Percentiles rank a stretch among this genome's conserved stretches.
These are phyloP conservation scores for Phyllosticta ampelicida DNA, from an alignment of 2,329 filamentous ascomycete genomes.

Conservation along the genomic window DNA sequence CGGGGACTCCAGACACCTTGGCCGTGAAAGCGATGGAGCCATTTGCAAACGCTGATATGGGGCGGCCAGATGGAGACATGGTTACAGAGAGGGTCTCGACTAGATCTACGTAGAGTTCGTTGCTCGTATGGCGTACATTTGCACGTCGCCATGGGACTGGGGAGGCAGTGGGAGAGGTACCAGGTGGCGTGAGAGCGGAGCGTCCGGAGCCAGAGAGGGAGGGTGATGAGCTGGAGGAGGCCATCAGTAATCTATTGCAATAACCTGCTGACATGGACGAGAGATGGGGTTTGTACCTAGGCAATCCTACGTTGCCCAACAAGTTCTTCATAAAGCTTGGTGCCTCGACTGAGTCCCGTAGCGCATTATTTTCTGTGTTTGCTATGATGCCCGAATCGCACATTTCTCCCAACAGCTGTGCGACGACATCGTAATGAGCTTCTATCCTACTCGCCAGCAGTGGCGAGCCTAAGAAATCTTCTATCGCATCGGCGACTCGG, in stretches of 20 bases:
- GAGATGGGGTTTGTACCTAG: slow-evolving; percentile 43
- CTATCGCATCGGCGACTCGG: slow-evolving; percentile 80
- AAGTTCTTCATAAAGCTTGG: slow-evolving; percentile 84
- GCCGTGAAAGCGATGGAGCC: slow-evolving; percentile 91
- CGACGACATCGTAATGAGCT: slow-evolving; percentile 82
- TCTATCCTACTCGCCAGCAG: slow-evolving; percentile 80
- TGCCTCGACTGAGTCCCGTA: slow-evolving; percentile 84
- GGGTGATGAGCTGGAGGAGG: slow-evolving; percentile 1
- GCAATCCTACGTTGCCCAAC: slow-evolving; percentile 74
- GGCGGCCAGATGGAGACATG: slow-evolving; percentile 78
- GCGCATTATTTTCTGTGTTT: slow-evolving; percentile 85
- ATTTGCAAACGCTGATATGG: slow-evolving; percentile 76
- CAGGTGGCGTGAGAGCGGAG: slow-evolving; percentile 14
- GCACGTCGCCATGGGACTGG: slow-evolving; percentile 78
- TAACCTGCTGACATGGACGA: neutral
- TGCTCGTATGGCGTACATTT: slow-evolving; percentile 91
- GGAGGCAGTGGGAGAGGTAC: slow-evolving; percentile 19
- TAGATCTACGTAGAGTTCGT: slow-evolving; percentile 93
- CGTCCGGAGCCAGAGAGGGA: slow-evolving; percentile 5
- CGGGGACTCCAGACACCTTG: slow-evolving; percentile 89
- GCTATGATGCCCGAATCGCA: slow-evolving; percentile 84
- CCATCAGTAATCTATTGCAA: neutral
- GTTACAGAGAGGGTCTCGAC: slow-evolving; percentile 83
- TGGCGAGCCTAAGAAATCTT: slow-evolving; percentile 87
- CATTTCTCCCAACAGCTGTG: slow-evolving; percentile 89